Evolutionary conservation across 2,329 filamentous ascomycete species (phyloP).

Genomic region (Orbilia quercus): DNA sequence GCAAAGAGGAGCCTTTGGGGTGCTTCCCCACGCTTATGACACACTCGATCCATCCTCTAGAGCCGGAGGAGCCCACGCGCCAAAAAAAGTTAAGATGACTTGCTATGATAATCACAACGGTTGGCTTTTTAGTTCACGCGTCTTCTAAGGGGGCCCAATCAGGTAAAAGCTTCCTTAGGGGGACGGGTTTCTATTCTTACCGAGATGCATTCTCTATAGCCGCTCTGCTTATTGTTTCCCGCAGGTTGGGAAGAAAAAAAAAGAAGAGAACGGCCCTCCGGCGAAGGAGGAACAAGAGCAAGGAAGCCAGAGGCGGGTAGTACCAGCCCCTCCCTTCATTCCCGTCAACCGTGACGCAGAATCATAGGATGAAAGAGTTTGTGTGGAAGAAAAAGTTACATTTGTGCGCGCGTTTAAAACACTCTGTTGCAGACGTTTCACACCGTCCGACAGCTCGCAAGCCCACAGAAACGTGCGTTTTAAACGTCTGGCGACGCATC

Average conservation of each 20-base stretch:
- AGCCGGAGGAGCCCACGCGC: slow-evolving; percentile 50
- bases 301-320: slow-evolving; percentile 52
- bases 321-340: slow-evolving; percentile 47
- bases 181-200: slow-evolving; percentile 56
- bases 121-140: slow-evolving; percentile 39
- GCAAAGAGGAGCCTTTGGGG: slow-evolving; percentile 7
- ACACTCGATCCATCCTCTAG: slow-evolving; percentile 34
- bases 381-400: slow-evolving; percentile 49
- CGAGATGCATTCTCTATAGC: slow-evolving; percentile 48
- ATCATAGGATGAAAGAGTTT: background rate
- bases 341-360: slow-evolving; percentile 48
- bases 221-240: slow-evolving; percentile 55
- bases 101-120: slow-evolving; percentile 31
- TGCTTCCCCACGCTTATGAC: slow-evolving; percentile 51
- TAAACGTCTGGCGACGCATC: slow-evolving; percentile 28
- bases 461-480: slow-evolving; percentile 32
- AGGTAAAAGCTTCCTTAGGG: slow-evolving; percentile 48
- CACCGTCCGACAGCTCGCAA: slow-evolving; percentile 33
- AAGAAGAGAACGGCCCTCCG: slow-evolving; percentile 27
- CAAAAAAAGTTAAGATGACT: slow-evolving; percentile 51
- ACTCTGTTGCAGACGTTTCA: slow-evolving; percentile 54
- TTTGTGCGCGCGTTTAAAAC: slow-evolving; percentile 55
- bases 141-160: slow-evolving; percentile 33
- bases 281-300: slow-evolving; percentile 18
- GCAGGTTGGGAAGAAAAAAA: no score